Evolutionary conservation across 1,284 basidiomycete species (phyloP).

Genomic region (Papiliotrema fonsecae): DNA sequence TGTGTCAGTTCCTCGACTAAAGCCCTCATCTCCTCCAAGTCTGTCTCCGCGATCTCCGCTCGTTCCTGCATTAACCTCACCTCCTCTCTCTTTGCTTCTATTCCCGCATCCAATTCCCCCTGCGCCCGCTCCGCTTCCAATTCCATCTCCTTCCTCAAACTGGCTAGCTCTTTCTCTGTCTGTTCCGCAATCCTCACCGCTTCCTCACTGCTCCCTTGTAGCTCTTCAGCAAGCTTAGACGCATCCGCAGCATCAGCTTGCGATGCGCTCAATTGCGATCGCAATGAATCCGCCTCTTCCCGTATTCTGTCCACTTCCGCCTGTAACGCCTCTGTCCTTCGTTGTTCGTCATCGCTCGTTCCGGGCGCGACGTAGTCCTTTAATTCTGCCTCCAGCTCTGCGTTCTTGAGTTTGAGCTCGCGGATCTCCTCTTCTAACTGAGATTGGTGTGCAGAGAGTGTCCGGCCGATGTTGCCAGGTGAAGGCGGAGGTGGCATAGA

Average conservation of each 20-base stretch:
- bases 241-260: constrained; percentile 40
- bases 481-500: constrained; percentile 49
- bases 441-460: constrained; percentile 33
- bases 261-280: constrained; percentile 27
- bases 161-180: constrained; percentile 31
- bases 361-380: neutral
- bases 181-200: constrained; percentile 23
- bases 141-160: constrained; percentile 39
- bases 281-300: constrained; percentile 30
- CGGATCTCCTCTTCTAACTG: constrained; percentile 43
- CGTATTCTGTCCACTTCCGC: constrained; percentile 24
- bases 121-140: constrained; percentile 36
- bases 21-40: constrained; percentile 33
- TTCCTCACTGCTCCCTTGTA: constrained; percentile 30
- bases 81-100: constrained; percentile 44
- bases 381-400: constrained; percentile 20
- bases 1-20: constrained; percentile 42
- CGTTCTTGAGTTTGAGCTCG: constrained; percentile 34
- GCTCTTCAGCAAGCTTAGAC: constrained; percentile 27
- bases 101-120: constrained; percentile 46
- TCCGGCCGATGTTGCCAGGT: constrained; percentile 31
- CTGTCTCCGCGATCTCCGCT: constrained; percentile 34
- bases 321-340: constrained; percentile 25
- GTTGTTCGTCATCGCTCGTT: constrained; percentile 2
- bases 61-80: constrained; percentile 37